A percentile compares a stretch with the other conserved stretches of the same genome.
Conservation (phyloP, 345 rosid species). For the Dimocarpus longan region DNA sequence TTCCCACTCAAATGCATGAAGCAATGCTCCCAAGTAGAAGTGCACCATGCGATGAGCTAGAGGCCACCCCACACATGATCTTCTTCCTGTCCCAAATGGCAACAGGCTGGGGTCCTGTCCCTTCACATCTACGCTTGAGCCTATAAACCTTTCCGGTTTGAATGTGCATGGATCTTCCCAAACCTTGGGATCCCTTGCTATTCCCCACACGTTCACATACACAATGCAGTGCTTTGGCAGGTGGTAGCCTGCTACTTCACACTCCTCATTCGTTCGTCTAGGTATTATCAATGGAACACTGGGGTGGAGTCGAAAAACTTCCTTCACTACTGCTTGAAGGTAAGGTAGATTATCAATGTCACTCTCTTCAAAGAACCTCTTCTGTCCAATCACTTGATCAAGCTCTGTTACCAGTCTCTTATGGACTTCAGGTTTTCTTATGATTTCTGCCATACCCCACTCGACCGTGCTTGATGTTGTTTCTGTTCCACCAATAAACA, state of each 20-base stretch:
- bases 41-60: conserved; percentile 30
- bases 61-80: conserved; percentile 37
- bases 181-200: conserved; percentile 26
- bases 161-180: conserved; percentile 30
- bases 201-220: conserved; percentile 21
- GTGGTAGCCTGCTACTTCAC: conserved; percentile 26
- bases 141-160: conserved; percentile 32
- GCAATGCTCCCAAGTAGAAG: conserved; percentile 20
- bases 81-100: conserved; percentile 49
- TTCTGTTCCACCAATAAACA: conserved; percentile 32
- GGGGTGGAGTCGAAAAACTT: conserved; percentile 37
- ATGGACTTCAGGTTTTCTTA: conserved; percentile 29
- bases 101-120: conserved; percentile 48
- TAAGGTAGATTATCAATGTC: conserved; percentile 42
- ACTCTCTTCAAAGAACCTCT: conserved; percentile 39
- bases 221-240: conserved; percentile 28
- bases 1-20: conserved; percentile 28
- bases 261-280: conserved; percentile 19
- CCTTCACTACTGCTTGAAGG: conserved; percentile 41
- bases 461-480: conserved; percentile 28
- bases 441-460: conserved; percentile 36
- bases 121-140: conserved; percentile 4
- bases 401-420: conserved; percentile 34
- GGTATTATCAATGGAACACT: conserved; percentile 19
- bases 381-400: conserved; percentile 39